These are phyloP conservation scores for Cordyceps fumosorosea DNA, from an alignment of 2,329 filamentous ascomycete genomes.

Conservation along the genomic window DNA sequence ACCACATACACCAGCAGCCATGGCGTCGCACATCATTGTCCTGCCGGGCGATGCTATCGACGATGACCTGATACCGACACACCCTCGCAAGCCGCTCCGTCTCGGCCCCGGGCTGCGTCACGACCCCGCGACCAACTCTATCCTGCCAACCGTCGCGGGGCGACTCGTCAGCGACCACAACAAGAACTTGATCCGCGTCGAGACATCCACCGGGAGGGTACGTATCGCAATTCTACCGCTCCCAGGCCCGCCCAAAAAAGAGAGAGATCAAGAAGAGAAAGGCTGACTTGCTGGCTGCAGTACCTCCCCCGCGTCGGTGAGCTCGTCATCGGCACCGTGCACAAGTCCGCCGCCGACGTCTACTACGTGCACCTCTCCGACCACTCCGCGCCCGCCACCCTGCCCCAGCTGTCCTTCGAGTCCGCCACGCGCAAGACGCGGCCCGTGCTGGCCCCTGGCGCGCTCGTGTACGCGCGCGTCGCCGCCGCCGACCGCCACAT, in stretches of 20 bases:
- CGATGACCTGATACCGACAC: slow-evolving; percentile 56
- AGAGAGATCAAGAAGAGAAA: background rate
- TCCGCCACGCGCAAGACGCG: slow-evolving; percentile 86
- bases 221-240: slow-evolving; percentile 22
- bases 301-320: slow-evolving; percentile 78
- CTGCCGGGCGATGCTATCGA: slow-evolving; percentile 78
- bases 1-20: slow-evolving; percentile 25
- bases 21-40: slow-evolving; percentile 59
- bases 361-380: slow-evolving; percentile 74
- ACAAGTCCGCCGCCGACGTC: slow-evolving; percentile 66
- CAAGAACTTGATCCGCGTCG: slow-evolving; percentile 75
- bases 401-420: slow-evolving; percentile 90
- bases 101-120: slow-evolving; percentile 80
- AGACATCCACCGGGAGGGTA: slow-evolving; percentile 64
- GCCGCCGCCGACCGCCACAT: slow-evolving; percentile 71
- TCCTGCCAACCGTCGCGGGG: slow-evolving; percentile 62
- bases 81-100: slow-evolving; percentile 64
- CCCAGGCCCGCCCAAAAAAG: background rate
- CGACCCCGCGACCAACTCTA: slow-evolving; percentile 66
- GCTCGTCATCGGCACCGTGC: slow-evolving; percentile 80
- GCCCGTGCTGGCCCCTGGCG: slow-evolving; percentile 66
- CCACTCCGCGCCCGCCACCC: slow-evolving; percentile 56
- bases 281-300: slow-evolving; percentile 30
- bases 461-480: slow-evolving; percentile 85
- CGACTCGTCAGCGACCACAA: slow-evolving; percentile 59